These are phyloP conservation scores for Ligustrum vulgare DNA, from an alignment of 257 asterid species.

Conservation along the genomic window DNA sequence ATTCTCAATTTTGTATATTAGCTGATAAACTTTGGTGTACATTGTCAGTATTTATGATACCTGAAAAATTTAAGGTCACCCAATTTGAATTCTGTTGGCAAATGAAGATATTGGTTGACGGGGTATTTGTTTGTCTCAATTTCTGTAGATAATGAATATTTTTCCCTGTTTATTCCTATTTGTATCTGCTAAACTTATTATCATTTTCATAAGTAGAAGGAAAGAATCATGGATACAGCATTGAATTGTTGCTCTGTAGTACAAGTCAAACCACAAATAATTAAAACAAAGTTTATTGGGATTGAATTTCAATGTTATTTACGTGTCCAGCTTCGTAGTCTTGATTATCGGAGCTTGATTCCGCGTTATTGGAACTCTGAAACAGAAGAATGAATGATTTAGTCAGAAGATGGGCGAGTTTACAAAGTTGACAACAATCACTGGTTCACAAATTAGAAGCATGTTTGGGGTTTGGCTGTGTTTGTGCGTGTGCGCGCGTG, in stretches of 20 bases:
- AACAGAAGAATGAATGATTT: slow-evolving; percentile 10
- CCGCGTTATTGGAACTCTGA: slow-evolving; percentile 26
- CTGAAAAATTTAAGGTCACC: neutral
- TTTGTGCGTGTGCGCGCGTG: neutral
- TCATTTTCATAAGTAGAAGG: neutral
- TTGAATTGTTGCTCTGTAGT: neutral
- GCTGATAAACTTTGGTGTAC: neutral
- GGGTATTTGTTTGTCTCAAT: neutral
- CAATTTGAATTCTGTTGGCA: neutral
- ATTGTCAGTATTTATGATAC: neutral
- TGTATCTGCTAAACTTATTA: neutral
- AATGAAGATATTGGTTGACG: neutral
- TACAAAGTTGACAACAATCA: neutral
- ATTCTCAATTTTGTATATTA: neutral
- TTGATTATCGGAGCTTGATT: slow-evolving; percentile 25
- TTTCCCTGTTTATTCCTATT: neutral
- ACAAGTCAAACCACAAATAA: neutral
- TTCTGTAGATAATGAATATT: too few relatives aligned
- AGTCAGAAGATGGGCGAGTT: neutral
- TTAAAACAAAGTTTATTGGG: slow-evolving; percentile 15
- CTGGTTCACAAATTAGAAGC: neutral
- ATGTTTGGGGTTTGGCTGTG: neutral
- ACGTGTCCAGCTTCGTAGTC: slow-evolving; percentile 28
- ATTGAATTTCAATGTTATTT: neutral
- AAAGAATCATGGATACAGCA: slow-evolving; percentile 15